These are phyloP conservation scores for Vigna trinervia DNA, from an alignment of 306 rosid species.

Conservation along the genomic window DNA sequence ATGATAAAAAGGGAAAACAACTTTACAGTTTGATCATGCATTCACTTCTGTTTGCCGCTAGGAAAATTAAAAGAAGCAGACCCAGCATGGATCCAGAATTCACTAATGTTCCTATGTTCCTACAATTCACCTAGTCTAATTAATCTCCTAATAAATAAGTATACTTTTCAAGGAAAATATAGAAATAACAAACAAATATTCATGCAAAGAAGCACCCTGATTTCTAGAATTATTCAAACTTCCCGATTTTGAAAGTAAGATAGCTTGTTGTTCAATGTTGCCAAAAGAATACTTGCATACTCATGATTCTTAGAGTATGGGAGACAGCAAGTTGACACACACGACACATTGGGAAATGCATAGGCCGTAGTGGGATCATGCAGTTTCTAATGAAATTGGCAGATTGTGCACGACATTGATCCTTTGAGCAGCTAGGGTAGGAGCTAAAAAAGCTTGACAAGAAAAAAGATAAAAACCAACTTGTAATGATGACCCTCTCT, in stretches of 20 bases:
- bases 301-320: too few species aligned
- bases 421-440: too few species aligned
- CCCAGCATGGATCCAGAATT: slow-evolving; percentile 20
- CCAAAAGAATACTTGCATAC: too few species aligned
- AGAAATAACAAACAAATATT: slow-evolving; percentile 11
- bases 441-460: too few species aligned
- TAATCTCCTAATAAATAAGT: slow-evolving; percentile 17
- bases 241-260: background rate
- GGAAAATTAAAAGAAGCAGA: slow-evolving; percentile 12
- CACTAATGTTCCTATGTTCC: slow-evolving; percentile 3
- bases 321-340: too few species aligned
- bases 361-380: too few species aligned
- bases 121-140: background rate
- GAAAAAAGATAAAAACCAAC: too few species aligned
- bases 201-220: slow-evolving; percentile 22
- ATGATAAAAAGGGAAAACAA: slow-evolving; percentile 29
- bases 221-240: background rate
- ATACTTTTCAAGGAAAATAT: slow-evolving; percentile 5
- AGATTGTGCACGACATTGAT: too few species aligned
- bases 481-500: too few species aligned
- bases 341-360: too few species aligned
- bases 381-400: too few species aligned
- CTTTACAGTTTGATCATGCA: slow-evolving; percentile 20
- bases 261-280: background rate
- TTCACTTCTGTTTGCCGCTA: slow-evolving; percentile 8